Evolutionary conservation across 73 alveolate genomes (phyloP).

Genomic region (Tetrahymena elliotti): DNA sequence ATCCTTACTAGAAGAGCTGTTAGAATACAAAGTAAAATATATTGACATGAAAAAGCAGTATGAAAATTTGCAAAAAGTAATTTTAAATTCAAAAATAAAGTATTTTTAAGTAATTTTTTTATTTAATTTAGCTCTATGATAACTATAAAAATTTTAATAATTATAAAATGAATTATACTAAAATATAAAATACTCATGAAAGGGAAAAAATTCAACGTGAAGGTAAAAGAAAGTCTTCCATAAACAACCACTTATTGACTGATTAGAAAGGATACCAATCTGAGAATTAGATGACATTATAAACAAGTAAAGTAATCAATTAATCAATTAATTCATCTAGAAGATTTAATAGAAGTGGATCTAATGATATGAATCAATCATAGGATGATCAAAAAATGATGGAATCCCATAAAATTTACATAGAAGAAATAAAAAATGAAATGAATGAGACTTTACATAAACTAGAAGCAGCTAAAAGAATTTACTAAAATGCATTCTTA

Average conservation of each 20-base stretch:
- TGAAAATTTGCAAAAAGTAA: neutral
- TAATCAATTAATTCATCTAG: neutral
- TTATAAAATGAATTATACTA: neutral
- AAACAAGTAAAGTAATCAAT: neutral
- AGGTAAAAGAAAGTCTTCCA: neutral
- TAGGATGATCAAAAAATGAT: neutral
- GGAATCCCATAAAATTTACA: neutral
- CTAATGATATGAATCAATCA: neutral
- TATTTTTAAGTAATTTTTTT: neutral
- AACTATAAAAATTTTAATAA: no score
- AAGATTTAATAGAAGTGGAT: neutral
- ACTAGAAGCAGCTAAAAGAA: neutral
- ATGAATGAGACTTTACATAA: neutral
- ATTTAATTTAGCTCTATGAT: neutral
- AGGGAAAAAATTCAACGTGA: neutral
- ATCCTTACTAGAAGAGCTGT: neutral
- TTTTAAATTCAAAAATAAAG: no score
- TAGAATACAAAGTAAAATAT: neutral
- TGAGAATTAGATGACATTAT: neutral
- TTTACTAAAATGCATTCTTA: neutral
- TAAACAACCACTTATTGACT: neutral
- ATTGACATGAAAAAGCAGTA: neutral
- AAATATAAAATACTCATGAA: neutral
- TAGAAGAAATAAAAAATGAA: neutral
- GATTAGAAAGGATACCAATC: neutral